phyloP scores from a whole-genome alignment of 306 rosid genomes.

The Cicer arietinum region DNA sequence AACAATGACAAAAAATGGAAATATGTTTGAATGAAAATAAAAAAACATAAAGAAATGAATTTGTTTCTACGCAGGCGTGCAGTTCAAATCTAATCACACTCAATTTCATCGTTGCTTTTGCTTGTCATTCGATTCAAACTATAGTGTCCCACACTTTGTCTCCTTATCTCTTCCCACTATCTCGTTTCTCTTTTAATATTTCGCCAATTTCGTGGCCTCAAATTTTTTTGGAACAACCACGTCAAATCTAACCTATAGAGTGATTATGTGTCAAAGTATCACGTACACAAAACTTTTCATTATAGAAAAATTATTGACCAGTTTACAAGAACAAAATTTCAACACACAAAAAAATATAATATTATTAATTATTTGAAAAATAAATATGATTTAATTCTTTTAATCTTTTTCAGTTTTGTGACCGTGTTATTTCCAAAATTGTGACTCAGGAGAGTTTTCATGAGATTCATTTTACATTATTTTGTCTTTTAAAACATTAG shows the following conservation, averaged over 20 bases:
- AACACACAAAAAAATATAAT: too few relatives aligned
- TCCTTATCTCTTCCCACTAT: slow-evolving; percentile 39
- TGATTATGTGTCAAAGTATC: slow-evolving; percentile 3
- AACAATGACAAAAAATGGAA: too few relatives aligned
- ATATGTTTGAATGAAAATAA: too few relatives aligned
- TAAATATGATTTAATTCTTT: too few relatives aligned
- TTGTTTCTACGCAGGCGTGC: slow-evolving; percentile 44
- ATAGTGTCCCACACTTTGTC: slow-evolving; percentile 35
- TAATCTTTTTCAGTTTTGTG: too few relatives aligned
- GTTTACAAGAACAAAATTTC: too few relatives aligned
- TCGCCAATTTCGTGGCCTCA: slow-evolving; percentile 30
- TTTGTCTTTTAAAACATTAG: not conserved
- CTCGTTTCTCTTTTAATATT: not conserved
- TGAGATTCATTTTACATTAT: not conserved
- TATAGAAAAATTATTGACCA: too few relatives aligned
- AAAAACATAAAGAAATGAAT: not conserved
- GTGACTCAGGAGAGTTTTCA: not conserved
- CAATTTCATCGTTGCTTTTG: slow-evolving; percentile 29
- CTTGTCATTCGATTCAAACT: slow-evolving; percentile 26
- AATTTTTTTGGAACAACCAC: slow-evolving; percentile 1
- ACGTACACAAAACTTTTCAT: not conserved
- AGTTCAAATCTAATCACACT: slow-evolving; percentile 45
- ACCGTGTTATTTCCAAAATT: too few relatives aligned
- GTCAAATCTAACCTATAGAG: slow-evolving; percentile 32
- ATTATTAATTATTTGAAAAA: too few relatives aligned